These are phyloP conservation scores for Aspergillus egyptiacus DNA, from an alignment of 495 filamentous ascomycete genomes.

Conservation along the genomic window DNA sequence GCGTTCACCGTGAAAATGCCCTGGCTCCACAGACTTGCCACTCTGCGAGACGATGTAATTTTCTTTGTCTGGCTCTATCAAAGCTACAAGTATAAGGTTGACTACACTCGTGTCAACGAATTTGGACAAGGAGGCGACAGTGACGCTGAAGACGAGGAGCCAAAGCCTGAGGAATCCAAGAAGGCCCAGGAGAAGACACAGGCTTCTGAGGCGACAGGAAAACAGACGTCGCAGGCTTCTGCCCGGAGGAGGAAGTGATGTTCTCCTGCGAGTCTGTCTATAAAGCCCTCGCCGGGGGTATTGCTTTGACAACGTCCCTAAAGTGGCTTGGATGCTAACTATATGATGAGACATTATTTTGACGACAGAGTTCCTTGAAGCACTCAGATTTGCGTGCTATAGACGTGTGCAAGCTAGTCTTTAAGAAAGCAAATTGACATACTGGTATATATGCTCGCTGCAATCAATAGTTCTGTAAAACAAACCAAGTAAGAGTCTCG, in stretches of 20 bases:
- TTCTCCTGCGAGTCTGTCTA: neutral
- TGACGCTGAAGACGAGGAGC: constrained; percentile 58
- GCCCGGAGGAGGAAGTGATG: constrained; percentile 40
- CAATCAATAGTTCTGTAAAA: neutral
- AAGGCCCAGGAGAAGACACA: constrained; percentile 27
- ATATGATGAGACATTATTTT: neutral
- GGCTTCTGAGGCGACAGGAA: constrained; percentile 28
- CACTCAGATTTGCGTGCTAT: neutral
- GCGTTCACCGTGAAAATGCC: constrained; percentile 99
- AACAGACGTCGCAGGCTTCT: constrained; percentile 27
- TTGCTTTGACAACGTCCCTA: neutral
- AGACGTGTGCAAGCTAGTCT: neutral
- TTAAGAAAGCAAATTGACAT: neutral
- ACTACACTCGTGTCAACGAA: constrained; percentile 90
- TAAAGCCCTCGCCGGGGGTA: neutral
- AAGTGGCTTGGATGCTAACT: neutral
- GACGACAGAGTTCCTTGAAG: neutral
- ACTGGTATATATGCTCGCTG: neutral
- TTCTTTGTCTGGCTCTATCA: constrained; percentile 99
- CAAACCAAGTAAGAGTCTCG: neutral
- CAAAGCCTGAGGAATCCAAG: constrained; percentile 29
- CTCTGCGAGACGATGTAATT: constrained; percentile 90
- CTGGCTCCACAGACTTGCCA: constrained; percentile 87
- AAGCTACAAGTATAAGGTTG: constrained; percentile 84
- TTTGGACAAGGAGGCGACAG: constrained; percentile 94